Base-by-base conservation (phyloP, 2,329 filamentous ascomycete species). In the Phyllosticta ampelicida region DNA sequence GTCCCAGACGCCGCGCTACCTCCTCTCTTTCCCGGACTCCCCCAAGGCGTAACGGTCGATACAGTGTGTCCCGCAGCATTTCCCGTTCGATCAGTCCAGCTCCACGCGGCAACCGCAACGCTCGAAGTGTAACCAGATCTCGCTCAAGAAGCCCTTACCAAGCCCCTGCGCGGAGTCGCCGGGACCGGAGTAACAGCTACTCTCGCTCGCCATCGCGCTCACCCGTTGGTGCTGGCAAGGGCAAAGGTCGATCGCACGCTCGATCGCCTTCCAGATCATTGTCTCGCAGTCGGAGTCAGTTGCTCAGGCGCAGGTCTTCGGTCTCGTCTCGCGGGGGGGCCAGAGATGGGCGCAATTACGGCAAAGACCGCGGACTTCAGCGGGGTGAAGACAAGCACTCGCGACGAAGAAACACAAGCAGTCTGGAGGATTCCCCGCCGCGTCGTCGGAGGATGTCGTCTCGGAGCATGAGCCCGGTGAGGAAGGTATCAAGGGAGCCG, bases 1-100 rank as follows among this genome's bases (percentile, higher is more conserved):
- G 62, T 1, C 60, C 60, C 18, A 63, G 63, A 13, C 61, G 61
- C 9, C 62, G 61, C 1, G 60, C 63, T 36, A 61, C 63, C 5
- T 62, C 63, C n/a, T 62, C 63, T 16, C 55, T 59, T 13, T 60
- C 60, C 5, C 57, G 55, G 21, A 44, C 55, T 19, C 48, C 53
- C 23, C 55, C 53, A 20, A 58, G 48, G 30, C 48, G 36, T 19
- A 58, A 58, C 5, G 56, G 51, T 6, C 56, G 56, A 13, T 9
- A 21, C 10, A 58, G 29, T 8, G 44, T 28, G 56, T 29, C 59
- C 55, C 10, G 36, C 36, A 44, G 36, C n/a, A 5, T 58, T 59
- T 53, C 61, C 55, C 55, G 58, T 58, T n/a, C 63, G 49, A 49
- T 52, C 60, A 9, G 61, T 54, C 9, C 60, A 60, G 2, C 60